Evolutionary conservation across 805 yeast species (phyloP).

Genomic region (Wickerhamomyces ciferrii): DNA sequence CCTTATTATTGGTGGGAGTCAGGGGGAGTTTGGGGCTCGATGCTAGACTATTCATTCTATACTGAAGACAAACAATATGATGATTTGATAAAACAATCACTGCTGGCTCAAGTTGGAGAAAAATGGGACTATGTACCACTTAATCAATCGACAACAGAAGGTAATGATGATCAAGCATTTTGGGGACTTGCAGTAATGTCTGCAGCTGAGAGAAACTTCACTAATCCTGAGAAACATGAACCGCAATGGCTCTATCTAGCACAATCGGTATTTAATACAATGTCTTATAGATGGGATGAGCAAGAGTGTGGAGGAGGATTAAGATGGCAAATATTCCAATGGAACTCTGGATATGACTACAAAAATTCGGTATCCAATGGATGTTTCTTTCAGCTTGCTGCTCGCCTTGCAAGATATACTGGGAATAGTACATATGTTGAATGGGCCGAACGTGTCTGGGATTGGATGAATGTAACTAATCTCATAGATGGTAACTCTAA

Average conservation of each 20-base stretch:
- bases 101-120: conserved; percentile 69
- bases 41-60: conserved; percentile 72
- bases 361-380: conserved; percentile 92
- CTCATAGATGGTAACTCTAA: conserved; percentile 27
- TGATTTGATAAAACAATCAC: conserved; percentile 50
- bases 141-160: conserved; percentile 88
- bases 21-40: conserved; percentile 90
- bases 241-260: conserved; percentile 82
- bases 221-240: conserved; percentile 53
- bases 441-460: conserved; percentile 71
- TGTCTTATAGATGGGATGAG: conserved; percentile 92
- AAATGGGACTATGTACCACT: conserved; percentile 78
- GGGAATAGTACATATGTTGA: conserved; percentile 67
- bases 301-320: conserved; percentile 78
- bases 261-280: conserved; percentile 87
- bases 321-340: conserved; percentile 92
- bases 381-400: conserved; percentile 79
- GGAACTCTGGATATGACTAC: conserved; percentile 93
- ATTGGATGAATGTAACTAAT: conserved; percentile 63
- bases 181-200: conserved; percentile 94
- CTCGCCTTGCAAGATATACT: conserved; percentile 81
- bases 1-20: conserved; percentile 99
- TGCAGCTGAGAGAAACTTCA: conserved; percentile 86
- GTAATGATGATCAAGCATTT: conserved; percentile 96
- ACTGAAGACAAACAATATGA: conserved; percentile 68